Percentiles rank a stretch among this genome's conserved stretches.
Conservation (phyloP, 495 filamentous ascomycete genomes). For the Aspergillus haitiensis region DNA sequence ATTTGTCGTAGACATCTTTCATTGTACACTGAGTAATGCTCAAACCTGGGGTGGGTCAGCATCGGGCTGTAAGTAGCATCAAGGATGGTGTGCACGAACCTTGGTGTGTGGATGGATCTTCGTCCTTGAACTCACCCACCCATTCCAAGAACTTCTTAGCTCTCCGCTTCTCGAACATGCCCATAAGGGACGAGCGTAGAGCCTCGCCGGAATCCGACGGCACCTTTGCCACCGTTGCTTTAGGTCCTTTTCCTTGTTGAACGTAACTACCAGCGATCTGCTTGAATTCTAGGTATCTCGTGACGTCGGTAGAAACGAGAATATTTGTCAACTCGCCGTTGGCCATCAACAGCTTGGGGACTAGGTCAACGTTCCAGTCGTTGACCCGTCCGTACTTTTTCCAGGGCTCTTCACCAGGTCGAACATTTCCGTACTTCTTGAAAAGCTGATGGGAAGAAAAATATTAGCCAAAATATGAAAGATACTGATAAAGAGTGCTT, state of each 20-base stretch:
- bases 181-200: slow-evolving; percentile 90
- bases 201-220: slow-evolving; percentile 92
- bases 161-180: slow-evolving; percentile 93
- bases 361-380: slow-evolving; percentile 99
- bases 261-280: slow-evolving; percentile 98
- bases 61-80: neutral
- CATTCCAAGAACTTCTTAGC: slow-evolving; percentile 97
- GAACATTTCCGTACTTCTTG: slow-evolving; percentile 87
- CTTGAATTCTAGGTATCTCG: slow-evolving; percentile 96
- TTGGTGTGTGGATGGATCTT: slow-evolving; percentile 82
- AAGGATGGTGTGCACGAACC: slow-evolving; percentile 52
- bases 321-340: slow-evolving; percentile 98
- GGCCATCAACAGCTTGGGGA: slow-evolving; percentile 97
- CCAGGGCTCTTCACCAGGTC: slow-evolving; percentile 85
- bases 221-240: slow-evolving; percentile 92
- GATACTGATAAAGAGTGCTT: slow-evolving; percentile 30
- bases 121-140: slow-evolving; percentile 85
- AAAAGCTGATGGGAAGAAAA: slow-evolving; percentile 64
- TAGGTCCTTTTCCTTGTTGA: slow-evolving; percentile 76
- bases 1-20: slow-evolving; percentile 98
- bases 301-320: slow-evolving; percentile 94
- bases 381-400: slow-evolving; percentile 94
- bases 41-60: slow-evolving; percentile 62
- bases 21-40: slow-evolving; percentile 78
- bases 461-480: slow-evolving; percentile 25